Percentiles rank a stretch among this genome's conserved stretches.
Conservation (phyloP, 495 filamentous ascomycete species). For the Trichocladium antarcticum region DNA sequence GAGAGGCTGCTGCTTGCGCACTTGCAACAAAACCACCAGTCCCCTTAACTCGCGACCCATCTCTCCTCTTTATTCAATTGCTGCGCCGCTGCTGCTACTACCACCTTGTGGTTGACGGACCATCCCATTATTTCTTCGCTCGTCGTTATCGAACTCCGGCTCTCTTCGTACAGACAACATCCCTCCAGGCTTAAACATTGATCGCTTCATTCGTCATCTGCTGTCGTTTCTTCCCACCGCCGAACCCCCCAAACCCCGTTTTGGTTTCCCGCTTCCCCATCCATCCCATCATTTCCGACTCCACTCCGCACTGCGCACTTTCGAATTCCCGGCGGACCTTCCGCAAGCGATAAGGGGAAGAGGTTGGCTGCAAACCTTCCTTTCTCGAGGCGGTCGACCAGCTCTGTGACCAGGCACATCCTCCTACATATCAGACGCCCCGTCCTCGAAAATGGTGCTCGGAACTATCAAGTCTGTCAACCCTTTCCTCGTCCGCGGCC, state of each 20-base stretch:
- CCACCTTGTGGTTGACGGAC: slow-evolving; percentile 3
- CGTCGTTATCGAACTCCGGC: neutral
- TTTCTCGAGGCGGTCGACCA: slow-evolving; percentile 10
- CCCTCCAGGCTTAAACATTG: slow-evolving; percentile 7
- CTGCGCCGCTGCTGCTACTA: slow-evolving; percentile 5
- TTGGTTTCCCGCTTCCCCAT: slow-evolving; percentile 10
- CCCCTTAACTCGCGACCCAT: slow-evolving; percentile 13
- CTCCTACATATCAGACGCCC: slow-evolving; percentile 21
- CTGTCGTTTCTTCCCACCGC: slow-evolving; percentile 11
- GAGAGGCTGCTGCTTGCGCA: slow-evolving; percentile 16
- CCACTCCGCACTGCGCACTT: slow-evolving; percentile 20
- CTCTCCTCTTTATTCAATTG: slow-evolving; percentile 8
- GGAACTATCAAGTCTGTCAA: slow-evolving; percentile 70
- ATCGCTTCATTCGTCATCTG: slow-evolving; percentile 18
- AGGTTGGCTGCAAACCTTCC: slow-evolving; percentile 15
- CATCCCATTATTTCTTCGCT: neutral
- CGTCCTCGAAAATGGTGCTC: slow-evolving; percentile 55
- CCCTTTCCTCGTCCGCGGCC: slow-evolving; percentile 6
- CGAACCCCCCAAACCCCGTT: slow-evolving; percentile 8
- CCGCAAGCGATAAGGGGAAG: slow-evolving; percentile 20
- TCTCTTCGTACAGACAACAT: slow-evolving; percentile 9
- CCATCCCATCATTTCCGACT: slow-evolving; percentile 15
- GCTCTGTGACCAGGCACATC: slow-evolving; percentile 12
- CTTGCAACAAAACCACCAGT: slow-evolving; percentile 20
- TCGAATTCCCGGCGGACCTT: slow-evolving; percentile 19